These are phyloP conservation scores for Larix kaempferi DNA, from an alignment of 75 land plant species.

Conservation along the genomic window DNA sequence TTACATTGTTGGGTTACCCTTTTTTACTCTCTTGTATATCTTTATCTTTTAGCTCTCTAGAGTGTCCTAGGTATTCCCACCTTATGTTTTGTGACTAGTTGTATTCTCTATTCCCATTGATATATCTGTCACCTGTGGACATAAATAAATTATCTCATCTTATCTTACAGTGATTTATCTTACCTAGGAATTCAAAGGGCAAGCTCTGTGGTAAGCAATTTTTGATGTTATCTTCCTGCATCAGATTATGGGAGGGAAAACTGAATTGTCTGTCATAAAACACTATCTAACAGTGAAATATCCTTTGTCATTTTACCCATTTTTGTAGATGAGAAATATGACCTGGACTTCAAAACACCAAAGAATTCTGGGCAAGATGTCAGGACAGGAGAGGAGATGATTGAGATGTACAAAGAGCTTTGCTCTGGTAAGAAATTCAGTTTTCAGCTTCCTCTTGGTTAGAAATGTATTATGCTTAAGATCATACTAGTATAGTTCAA, in stretches of 20 bases:
- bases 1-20: neutral
- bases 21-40: neutral
- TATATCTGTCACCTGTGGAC: no score
- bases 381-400: conserved; percentile 89
- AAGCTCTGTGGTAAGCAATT: neutral
- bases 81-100: no score
- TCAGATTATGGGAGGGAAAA: neutral
- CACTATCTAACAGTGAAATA: neutral
- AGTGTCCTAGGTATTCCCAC: no score
- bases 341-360: conserved; percentile 83
- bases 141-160: no score
- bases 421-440: conserved; percentile 57
- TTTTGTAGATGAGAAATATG: conserved; percentile 68
- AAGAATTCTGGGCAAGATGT: conserved; percentile 65
- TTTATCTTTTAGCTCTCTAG: no score
- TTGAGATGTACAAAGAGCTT: conserved; percentile 77
- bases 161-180: no score
- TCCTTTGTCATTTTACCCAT: neutral
- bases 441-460: conserved; percentile 5
- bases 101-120: no score
- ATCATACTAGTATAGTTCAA: neutral
- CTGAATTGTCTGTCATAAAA: neutral
- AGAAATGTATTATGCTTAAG: neutral
- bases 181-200: neutral
- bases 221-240: neutral